These are phyloP conservation scores for Zelonia costaricensis DNA, from an alignment of 208 protist genomes.

Conservation along the genomic window DNA sequence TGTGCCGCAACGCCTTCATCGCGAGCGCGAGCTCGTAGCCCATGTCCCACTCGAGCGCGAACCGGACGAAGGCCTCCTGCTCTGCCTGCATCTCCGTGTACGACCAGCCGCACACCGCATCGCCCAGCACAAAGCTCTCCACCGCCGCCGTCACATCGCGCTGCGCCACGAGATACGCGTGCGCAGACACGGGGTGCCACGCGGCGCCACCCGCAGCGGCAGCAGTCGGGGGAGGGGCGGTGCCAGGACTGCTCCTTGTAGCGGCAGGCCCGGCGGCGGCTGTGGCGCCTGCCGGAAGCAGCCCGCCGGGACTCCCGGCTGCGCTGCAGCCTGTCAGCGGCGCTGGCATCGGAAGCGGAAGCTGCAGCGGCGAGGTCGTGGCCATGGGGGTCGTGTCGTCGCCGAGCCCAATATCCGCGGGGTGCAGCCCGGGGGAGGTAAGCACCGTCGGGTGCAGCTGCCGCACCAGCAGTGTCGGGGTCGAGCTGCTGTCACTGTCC, in stretches of 20 bases:
- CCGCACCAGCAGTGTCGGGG: too few relatives aligned
- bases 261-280: too few relatives aligned
- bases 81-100: conserved; percentile 59
- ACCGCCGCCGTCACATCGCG: conserved; percentile 36
- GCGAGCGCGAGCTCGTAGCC: conserved; percentile 71
- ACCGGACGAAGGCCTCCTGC: conserved; percentile 54
- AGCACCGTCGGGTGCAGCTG: not conserved
- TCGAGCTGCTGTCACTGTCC: too few relatives aligned
- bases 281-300: too few relatives aligned
- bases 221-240: not conserved
- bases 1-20: conserved; percentile 49
- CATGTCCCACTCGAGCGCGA: conserved; percentile 84
- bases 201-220: not conserved
- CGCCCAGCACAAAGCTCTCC: conserved; percentile 50
- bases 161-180: conserved; percentile 20
- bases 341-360: not conserved
- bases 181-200: conserved; percentile 13
- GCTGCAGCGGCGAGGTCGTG: conserved; percentile 7
- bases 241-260: not conserved
- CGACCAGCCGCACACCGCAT: conserved; percentile 51
- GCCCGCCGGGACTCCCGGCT: not conserved
- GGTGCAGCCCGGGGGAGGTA: not conserved
- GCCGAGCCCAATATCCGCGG: not conserved
- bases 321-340: not conserved
- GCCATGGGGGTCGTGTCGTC: not conserved